Evolutionary conservation across 768 basidiomycete species (phyloP), one percentile per base, ranked within the genome.

Genomic region (Tricholoma furcatifolium): DNA sequence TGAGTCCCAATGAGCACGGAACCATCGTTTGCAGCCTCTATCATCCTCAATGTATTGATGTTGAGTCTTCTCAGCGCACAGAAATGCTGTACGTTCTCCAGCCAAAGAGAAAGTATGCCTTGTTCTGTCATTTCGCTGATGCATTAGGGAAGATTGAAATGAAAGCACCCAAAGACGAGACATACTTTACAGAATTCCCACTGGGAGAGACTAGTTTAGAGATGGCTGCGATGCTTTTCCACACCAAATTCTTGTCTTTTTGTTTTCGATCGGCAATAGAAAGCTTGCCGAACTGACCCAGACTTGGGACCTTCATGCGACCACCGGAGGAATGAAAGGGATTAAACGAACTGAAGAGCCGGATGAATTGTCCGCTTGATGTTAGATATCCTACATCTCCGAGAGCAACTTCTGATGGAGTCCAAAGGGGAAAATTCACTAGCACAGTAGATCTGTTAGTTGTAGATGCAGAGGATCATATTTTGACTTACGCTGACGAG

Each of bases 401-500:
- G 6, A 57, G 14, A 12, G 43, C 21, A 18, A 51, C 39, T 7
- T 54, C 50, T 0, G 48, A 17, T 1, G 57, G 57, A 15, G 45
- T 51, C 57, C 56, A 58, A 21, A 58, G 49, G 1, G 57, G 53
- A 8, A 58, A 18, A 42, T 58, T 58, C n/a, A 58, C 57, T 58
- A 27, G n/a, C 6, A 38, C 3, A 27, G 4, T 7, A 20, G 10
- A 46, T 0, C 1, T 6, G 34, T 17, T 2, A n/a, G 17, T 7
- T 34, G 11, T 1, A 10, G 23, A 17, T 10, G 12, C 14, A 21
- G 1, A 4, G 2, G 6, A 8, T 2, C 12, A 6, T 43, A 1
- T 8, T n/a, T 17, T 6, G 24, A n/a, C 51, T 52, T 24, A 57
- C 55, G 42, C 18, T 52, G 51, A 31, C 47, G 55, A 32, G 55